Base-by-base conservation (phyloP, 1,139 yeast genomes). In the Zhuliangozyma parablackwelliae region DNA sequence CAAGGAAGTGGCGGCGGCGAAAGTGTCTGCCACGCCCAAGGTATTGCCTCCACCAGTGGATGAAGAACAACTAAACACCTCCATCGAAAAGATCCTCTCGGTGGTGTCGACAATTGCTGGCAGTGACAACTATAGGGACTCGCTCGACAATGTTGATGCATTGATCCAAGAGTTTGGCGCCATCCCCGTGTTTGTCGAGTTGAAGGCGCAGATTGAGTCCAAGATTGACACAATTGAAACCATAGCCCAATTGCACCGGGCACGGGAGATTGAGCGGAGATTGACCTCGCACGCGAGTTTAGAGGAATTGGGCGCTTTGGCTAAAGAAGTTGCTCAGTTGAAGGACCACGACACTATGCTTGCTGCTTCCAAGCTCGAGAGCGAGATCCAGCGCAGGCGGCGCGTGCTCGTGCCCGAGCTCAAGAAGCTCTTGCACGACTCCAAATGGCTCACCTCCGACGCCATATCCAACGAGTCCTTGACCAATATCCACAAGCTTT, bases 401-500 rank as follows among this genome's bases (percentile, higher is more conserved):
- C 30, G 16, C 5, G 13, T 33, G 5, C 28, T 41, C 7, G 44
- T 39, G 30, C 4, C 31, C 2, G 29, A 35, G 21, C 36, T 46
- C 10, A 29, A 23, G 7, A 11, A 35, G 5, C 3, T 36, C 6
- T 39, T 55, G 7, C 34, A 34, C 3, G 35, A 38, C 2, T 40
- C 40, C 11, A 39, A 48, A 11, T 58, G 63, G 62, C 42, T 59
- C 11, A 30, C 24, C 6, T 36, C 36, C 5, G 29, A 29, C 21
- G 32, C 25, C 27, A 30, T 40, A 10, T 29, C 46, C 8, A 25
- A 32, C 6, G 44, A 41, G 20, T 27, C 34, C 6, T 32, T 54
- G 33, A 41, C 36, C 5, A 29, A 39, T 26, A 42, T 53, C 8
- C 39, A 49, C 12, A 21, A 33, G 8, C 30, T 40, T 30, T 49